These are phyloP conservation scores for Sporisorium sorghi DNA, from an alignment of 1,284 basidiomycete genomes.

Conservation along the genomic window DNA sequence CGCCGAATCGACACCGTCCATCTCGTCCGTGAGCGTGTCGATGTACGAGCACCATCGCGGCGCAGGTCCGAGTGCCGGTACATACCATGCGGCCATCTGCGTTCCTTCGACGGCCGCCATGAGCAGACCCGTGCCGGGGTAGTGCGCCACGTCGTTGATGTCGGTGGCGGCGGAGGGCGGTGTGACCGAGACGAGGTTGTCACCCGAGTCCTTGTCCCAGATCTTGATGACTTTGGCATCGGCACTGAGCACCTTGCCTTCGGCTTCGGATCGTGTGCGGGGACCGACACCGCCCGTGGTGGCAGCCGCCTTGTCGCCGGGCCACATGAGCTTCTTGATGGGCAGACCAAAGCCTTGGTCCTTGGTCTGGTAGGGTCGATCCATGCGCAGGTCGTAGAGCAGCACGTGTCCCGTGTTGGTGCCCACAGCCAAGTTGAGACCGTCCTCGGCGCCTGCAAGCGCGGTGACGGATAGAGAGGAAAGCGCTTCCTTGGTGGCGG, in stretches of 20 bases:
- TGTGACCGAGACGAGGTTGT: conserved; percentile 92
- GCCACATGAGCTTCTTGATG: conserved; percentile 87
- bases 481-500: conserved; percentile 62
- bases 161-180: conserved; percentile 89
- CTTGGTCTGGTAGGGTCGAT: conserved; percentile 85
- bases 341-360: conserved; percentile 97
- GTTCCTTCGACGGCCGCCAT: conserved; percentile 67
- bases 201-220: conserved; percentile 78
- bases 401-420: conserved; percentile 94
- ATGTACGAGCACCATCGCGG: conserved; percentile 97
- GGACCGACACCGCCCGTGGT: conserved; percentile 75
- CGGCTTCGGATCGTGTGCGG: conserved; percentile 74
- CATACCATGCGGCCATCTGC: conserved; percentile 74
- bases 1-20: conserved; percentile 86
- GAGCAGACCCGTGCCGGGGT: conserved; percentile 66
- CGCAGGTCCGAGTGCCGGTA: conserved; percentile 94
- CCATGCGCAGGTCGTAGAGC: conserved; percentile 91
- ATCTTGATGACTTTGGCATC: conserved; percentile 69
- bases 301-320: conserved; percentile 77
- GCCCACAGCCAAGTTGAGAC: conserved; percentile 91
- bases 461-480: conserved; percentile 80
- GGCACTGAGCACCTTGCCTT: conserved; percentile 62
- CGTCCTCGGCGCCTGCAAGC: conserved; percentile 80
- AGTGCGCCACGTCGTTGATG: conserved; percentile 67
- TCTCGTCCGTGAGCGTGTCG: conserved; percentile 84